Base-by-base conservation (phyloP, 148 eudicot species). In the Amaranthus palmeri region DNA sequence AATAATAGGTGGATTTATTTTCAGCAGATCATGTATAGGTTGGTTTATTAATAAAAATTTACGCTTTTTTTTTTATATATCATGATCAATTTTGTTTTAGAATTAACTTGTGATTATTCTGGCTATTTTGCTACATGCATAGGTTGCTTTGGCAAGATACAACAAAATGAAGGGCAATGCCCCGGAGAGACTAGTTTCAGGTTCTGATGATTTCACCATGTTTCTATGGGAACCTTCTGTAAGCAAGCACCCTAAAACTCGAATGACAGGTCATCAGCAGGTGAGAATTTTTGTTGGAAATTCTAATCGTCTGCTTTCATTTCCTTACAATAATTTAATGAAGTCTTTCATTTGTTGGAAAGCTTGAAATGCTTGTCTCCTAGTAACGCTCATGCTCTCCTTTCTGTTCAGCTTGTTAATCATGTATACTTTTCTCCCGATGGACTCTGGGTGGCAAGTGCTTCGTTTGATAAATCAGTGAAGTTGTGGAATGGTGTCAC, bases 191-290 rank as follows among this genome's bases (percentile, higher is more conserved):
- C 82, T 95, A 75, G 98, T 95, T 72, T 95, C 98, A 52, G 98
- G 98, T 42, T 91, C 97, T 80, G 98, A 95, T 83, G 98, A 95
- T 82, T 88, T 88, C 82, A 91, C 97, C 72, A 95, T 95, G 98
- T 91, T 89, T 73, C 83, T 95, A 11, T 95, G 98, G 98, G 97
- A 91, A 80, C 93, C 96, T 72, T 73, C 85, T 61, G 88, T 85
- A 46, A 88, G 97, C 88, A 91, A 91, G 81, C 97, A 95, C 67
- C 97, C 97, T 70, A 95, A 89, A 84, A 81, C 91, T 72, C 90
- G 97, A 66, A 88, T 95, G 98, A 91, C 97, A 14, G 98, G 98
- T 61, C 98, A 95, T 83, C 97, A 91, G 60, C 97, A 95, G 97
- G 98, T 95, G 65, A 44, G 41, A 45, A 58, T 51, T n/a, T 46